Conservation (phyloP, 768 basidiomycete genomes). For the Botryobasidium botryosum region DNA sequence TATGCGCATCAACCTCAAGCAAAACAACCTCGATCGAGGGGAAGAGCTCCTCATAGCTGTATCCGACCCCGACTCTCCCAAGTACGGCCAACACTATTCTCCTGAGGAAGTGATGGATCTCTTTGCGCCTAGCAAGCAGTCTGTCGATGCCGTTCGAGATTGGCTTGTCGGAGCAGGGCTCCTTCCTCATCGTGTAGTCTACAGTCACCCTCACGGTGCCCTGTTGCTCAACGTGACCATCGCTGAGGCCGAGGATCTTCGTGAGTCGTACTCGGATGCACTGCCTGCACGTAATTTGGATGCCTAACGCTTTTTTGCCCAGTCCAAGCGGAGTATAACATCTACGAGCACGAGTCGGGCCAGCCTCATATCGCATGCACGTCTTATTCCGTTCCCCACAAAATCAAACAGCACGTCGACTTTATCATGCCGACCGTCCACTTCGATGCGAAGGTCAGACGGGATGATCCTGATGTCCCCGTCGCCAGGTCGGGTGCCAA, state of each 20-base stretch:
- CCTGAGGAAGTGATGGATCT: slow-evolving; percentile 16
- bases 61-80: slow-evolving; percentile 23
- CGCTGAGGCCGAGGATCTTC: slow-evolving; percentile 9
- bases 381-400: slow-evolving; percentile 5
- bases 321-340: slow-evolving; percentile 10
- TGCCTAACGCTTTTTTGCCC: background rate
- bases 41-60: slow-evolving; percentile 21
- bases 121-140: slow-evolving; percentile 8
- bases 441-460: slow-evolving; percentile 3
- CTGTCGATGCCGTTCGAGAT: slow-evolving; percentile 9
- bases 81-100: slow-evolving; percentile 24
- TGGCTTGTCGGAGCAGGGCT: slow-evolving; percentile 12
- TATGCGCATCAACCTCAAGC: slow-evolving; percentile 17
- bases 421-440: slow-evolving; percentile 7
- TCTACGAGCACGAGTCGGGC: slow-evolving; percentile 8
- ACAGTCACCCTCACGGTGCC: slow-evolving; percentile 16
- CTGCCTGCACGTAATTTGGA: background rate
- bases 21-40: slow-evolving; percentile 20
- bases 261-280: background rate
- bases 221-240: slow-evolving; percentile 11
- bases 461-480: background rate
- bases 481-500: background rate
- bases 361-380: slow-evolving; percentile 1
- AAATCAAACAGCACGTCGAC: slow-evolving; percentile 7
- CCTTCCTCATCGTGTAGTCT: background rate